A percentile compares a stretch with the other conserved stretches of the same genome.
These are phyloP conservation scores for Bromus sterilis DNA, from an alignment of 176 grass and related monocot genomes.

Conservation along the genomic window DNA sequence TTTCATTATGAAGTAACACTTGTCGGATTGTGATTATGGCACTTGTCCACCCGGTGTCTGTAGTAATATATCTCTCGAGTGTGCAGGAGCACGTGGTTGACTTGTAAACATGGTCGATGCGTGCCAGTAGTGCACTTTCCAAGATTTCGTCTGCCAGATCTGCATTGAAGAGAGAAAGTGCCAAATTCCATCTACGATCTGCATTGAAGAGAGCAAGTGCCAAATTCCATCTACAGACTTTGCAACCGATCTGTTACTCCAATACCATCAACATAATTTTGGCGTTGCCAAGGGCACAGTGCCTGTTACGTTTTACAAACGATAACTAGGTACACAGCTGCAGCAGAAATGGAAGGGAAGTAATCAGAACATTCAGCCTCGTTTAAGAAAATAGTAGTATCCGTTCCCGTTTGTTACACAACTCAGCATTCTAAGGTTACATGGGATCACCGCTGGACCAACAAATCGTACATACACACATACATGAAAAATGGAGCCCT, in stretches of 20 bases:
- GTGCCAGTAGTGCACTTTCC: not conserved
- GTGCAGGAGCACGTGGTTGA: not conserved
- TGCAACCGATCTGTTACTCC: not conserved
- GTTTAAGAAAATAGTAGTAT: not conserved
- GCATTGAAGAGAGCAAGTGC: too few species aligned
- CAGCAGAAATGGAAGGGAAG: not conserved
- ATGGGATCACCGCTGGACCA: not conserved
- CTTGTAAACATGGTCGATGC: not conserved
- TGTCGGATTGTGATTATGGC: not conserved
- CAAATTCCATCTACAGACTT: not conserved
- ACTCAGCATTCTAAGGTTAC: not conserved
- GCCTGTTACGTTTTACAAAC: too few species aligned
- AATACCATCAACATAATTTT: not conserved
- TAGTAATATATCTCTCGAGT: not conserved
- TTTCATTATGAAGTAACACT: not conserved
- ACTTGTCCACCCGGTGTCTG: not conserved
- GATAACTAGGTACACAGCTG: not conserved
- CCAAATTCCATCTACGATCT: not conserved
- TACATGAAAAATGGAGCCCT: slow-evolving; percentile 10
- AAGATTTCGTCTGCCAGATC: not conserved
- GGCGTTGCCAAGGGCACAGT: too few species aligned
- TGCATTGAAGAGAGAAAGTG: not conserved
- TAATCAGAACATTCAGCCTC: not conserved
- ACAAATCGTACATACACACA: slow-evolving; percentile 1
- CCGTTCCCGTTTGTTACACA: not conserved